A percentile compares a stretch with the other conserved stretches of the same genome.
These are phyloP conservation scores for Darksidea phi DNA, from an alignment of 495 filamentous ascomycete species.

Conservation along the genomic window DNA sequence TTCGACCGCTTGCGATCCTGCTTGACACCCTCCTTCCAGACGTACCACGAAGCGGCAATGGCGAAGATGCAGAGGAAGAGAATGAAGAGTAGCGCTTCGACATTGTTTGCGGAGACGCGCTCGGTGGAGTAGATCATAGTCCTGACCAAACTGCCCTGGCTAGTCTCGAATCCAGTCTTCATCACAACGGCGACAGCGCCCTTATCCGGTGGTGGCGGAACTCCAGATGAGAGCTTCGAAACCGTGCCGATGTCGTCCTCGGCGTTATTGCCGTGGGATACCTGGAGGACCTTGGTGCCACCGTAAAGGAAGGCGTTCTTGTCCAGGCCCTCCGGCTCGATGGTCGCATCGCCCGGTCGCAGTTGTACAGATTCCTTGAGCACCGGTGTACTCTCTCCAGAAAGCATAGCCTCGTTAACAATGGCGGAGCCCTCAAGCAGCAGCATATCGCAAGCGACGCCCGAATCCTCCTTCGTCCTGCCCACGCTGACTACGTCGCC, in stretches of 20 bases:
- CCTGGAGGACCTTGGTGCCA: slow-evolving; percentile 94
- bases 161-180: slow-evolving; percentile 98
- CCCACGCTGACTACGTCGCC: slow-evolving; percentile 95
- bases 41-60: slow-evolving; percentile 98
- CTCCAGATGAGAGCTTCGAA: slow-evolving; percentile 64
- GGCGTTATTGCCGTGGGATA: slow-evolving; percentile 75
- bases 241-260: slow-evolving; percentile 65
- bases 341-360: slow-evolving; percentile 73
- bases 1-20: slow-evolving; percentile 96
- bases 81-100: slow-evolving; percentile 92
- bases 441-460: slow-evolving; percentile 96
- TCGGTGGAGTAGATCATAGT: slow-evolving; percentile 99
- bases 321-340: slow-evolving; percentile 89
- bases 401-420: slow-evolving; percentile 99
- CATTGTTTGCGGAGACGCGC: slow-evolving; percentile 95
- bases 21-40: slow-evolving; percentile 92
- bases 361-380: slow-evolving; percentile 96
- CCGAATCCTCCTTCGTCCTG: slow-evolving; percentile 93
- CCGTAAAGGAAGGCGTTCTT: slow-evolving; percentile 96
- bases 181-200: slow-evolving; percentile 91
- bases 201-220: slow-evolving; percentile 78
- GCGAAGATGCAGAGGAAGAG: slow-evolving; percentile 95
- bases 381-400: slow-evolving; percentile 94
- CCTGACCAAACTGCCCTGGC: slow-evolving; percentile 92
- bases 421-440: slow-evolving; percentile 93